These are phyloP conservation scores for Tagetes erecta DNA, from an alignment of 129 eudicot genomes.

Conservation along the genomic window DNA sequence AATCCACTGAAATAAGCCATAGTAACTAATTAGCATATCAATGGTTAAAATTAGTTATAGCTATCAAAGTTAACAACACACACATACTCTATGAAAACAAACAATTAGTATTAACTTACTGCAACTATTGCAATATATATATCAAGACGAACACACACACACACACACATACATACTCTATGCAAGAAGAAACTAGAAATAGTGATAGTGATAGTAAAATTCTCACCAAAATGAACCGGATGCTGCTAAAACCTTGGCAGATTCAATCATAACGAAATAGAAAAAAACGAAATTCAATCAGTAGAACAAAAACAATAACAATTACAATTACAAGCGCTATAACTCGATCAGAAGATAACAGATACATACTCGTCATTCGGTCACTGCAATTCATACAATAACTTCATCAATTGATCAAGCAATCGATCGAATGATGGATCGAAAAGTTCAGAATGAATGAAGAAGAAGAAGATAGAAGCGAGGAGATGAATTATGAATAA, in stretches of 20 bases:
- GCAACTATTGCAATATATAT: too few relatives aligned
- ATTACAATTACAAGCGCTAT: neutral
- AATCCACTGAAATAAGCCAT: conserved; percentile 14
- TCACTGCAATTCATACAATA: conserved; percentile 25
- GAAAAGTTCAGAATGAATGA: neutral
- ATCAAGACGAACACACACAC: too few relatives aligned
- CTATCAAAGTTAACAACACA: neutral
- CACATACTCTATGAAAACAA: too few relatives aligned
- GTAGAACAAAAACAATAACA: neutral
- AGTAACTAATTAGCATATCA: conserved; percentile 16
- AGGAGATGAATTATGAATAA: neutral
- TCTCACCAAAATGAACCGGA: conserved; percentile 70
- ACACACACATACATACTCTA: neutral
- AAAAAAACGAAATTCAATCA: conserved; percentile 23
- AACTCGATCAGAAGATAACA: neutral
- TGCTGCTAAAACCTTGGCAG: conserved; percentile 52
- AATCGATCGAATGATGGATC: neutral
- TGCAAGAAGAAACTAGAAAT: conserved; percentile 23
- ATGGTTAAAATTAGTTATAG: neutral
- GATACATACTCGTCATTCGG: conserved; percentile 28
- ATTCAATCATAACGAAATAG: neutral
- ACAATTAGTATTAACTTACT: too few relatives aligned
- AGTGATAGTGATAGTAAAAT: conserved; percentile 30
- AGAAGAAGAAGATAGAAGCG: neutral
- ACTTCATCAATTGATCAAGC: conserved; percentile 1